Base-by-base conservation (phyloP, 495 filamentous ascomycete species). In the Margaritispora aquatica region DNA sequence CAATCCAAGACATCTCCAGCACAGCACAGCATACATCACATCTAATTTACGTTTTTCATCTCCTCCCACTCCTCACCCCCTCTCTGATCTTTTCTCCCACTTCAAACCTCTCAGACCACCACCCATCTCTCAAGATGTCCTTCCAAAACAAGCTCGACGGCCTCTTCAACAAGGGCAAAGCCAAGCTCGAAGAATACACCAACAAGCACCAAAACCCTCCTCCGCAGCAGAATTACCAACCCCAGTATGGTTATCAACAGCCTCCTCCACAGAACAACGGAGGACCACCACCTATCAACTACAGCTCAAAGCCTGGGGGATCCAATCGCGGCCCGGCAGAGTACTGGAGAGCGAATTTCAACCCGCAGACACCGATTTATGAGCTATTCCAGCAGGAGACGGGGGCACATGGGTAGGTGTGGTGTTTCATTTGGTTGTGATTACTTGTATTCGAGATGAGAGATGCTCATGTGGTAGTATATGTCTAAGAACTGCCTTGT, bases 341-440 rank as follows among this genome's bases (percentile, higher is more conserved):
- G 2, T 68, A 76, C 58, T 78, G 73, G 74, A 61, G 65, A 38
- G 68, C 73, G 0, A 60, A 46, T 21, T 74, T 76, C 64, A 20
- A 62, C 48, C 63, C 70, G 7, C 63, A 63, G 2, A 66, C 58
- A 10, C 68, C 71, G 9, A 63, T 78, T 20, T 64, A 67, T 2
- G 49, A 61, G n/a, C 60, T 72, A 19, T 75, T 73, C 46, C 66
- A 68, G 27, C 70, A 73, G 34, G 71, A 76, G 49, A 68, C 70
- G n/a, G 75, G 75, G 5, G 68, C 63, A 10, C 68, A 74, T 57
- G 75, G 75, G 29, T 34, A 34, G 15, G n/a, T n/a, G n/a, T n/a
- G n/a, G n/a, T n/a, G n/a, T n/a, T n/a, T n/a, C n/a, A n/a, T n/a
- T n/a, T n/a, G n/a, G n/a, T n/a, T n/a, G n/a, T n/a, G n/a, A n/a